Evolutionary conservation across 805 yeast species (phyloP).

Genomic region (Wickerhamomyces hampshirensis): DNA sequence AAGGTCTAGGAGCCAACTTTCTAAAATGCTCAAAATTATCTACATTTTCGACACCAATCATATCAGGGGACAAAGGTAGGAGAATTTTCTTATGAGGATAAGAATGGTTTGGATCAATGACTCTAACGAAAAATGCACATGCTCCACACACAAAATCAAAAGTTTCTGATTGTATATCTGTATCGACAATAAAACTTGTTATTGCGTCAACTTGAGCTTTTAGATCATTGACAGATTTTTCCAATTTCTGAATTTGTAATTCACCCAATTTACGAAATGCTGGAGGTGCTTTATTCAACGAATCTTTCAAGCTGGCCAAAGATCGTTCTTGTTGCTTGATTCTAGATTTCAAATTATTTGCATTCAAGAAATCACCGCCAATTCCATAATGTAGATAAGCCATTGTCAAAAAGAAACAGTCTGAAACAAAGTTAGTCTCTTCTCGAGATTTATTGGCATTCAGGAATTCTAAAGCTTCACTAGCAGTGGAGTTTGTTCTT

Average conservation of each 20-base stretch:
- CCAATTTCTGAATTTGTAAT: conserved; percentile 47
- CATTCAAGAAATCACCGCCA: conserved; percentile 65
- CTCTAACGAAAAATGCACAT: conserved; percentile 62
- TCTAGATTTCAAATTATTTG: conserved; percentile 50
- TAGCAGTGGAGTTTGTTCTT: conserved; percentile 68
- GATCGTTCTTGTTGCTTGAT: conserved; percentile 37
- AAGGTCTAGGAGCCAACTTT: conserved; percentile 63
- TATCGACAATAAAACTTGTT: conserved; percentile 56
- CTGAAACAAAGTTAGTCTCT: conserved; percentile 79
- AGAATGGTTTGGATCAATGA: conserved; percentile 65
- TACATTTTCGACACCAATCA: conserved; percentile 57
- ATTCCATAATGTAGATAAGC: conserved; percentile 85
- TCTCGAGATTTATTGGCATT: conserved; percentile 32
- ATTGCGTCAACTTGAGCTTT: conserved; percentile 51
- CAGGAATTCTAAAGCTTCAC: conserved; percentile 60
- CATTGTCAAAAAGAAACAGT: conserved; percentile 75
- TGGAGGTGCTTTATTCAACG: conserved; percentile 15
- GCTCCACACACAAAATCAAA: conserved; percentile 78
- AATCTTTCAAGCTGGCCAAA: conserved; percentile 27
- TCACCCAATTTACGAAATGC: conserved; percentile 28
- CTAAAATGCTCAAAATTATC: conserved; percentile 73
- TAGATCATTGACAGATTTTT: conserved; percentile 33
- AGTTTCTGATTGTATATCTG: conserved; percentile 55
- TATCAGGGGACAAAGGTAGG: conserved; percentile 58
- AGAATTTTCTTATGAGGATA: conserved; percentile 50